These are phyloP conservation scores for Aspergillus kassunensis DNA, from an alignment of 495 filamentous ascomycete genomes.

Conservation along the genomic window DNA sequence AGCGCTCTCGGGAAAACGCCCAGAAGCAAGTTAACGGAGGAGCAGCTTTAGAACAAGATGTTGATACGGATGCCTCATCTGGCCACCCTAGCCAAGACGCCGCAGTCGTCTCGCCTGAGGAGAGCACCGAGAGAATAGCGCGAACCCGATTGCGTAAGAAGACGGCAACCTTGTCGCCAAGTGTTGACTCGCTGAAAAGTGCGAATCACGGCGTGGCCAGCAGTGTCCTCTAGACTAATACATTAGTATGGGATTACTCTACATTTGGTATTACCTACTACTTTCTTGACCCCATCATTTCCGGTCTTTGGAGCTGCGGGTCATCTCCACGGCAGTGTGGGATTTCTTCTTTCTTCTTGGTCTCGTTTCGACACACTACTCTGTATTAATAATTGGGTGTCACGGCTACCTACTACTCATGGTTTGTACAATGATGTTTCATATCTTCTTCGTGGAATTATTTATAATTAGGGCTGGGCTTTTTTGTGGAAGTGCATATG, in stretches of 20 bases:
- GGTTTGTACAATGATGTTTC: slow-evolving; percentile 24
- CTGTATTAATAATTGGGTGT: slow-evolving; percentile 24
- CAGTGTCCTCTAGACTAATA: slow-evolving; percentile 35
- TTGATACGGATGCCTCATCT: slow-evolving; percentile 3
- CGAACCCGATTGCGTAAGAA: slow-evolving; percentile 38
- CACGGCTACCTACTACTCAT: slow-evolving; percentile 7
- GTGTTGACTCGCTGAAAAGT: slow-evolving; percentile 39
- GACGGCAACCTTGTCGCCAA: slow-evolving; percentile 24
- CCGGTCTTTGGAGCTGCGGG: slow-evolving; percentile 33
- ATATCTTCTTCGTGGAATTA: slow-evolving; percentile 13
- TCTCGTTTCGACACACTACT: slow-evolving; percentile 19
- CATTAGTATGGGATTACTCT: background rate
- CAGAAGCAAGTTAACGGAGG: slow-evolving; percentile 39
- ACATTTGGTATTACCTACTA: slow-evolving; percentile 6
- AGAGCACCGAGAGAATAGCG: slow-evolving; percentile 22
- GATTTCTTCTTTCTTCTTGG: slow-evolving; percentile 17
- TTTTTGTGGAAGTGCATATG: slow-evolving; percentile 8
- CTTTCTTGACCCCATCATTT: slow-evolving; percentile 3
- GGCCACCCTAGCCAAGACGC: slow-evolving; percentile 14
- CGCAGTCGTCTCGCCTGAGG: slow-evolving; percentile 28
- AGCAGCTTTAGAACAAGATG: slow-evolving; percentile 14
- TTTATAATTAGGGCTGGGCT: slow-evolving; percentile 12
- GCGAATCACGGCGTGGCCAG: slow-evolving; percentile 37
- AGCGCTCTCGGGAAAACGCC: slow-evolving; percentile 39
- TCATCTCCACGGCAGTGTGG: slow-evolving; percentile 26